phyloP scores from a whole-genome alignment of 441 rosid genomes.

The Pelargonium cotyledonis region DNA sequence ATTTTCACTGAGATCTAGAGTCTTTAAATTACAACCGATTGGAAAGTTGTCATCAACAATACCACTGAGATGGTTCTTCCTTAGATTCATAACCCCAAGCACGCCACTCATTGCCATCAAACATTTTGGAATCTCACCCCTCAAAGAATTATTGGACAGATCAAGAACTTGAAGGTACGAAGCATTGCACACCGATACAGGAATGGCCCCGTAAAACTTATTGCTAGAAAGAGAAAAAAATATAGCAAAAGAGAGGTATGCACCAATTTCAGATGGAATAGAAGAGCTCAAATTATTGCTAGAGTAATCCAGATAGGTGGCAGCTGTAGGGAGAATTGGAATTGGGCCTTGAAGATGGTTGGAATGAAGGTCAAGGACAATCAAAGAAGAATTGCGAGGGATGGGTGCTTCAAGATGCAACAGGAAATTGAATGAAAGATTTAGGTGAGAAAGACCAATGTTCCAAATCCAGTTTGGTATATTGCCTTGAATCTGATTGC shows the following conservation, averaged over 20 bases:
- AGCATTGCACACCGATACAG: constrained; percentile 19
- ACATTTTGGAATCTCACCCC: constrained; percentile 22
- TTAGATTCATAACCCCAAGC: constrained; percentile 21
- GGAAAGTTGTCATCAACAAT: constrained; percentile 11
- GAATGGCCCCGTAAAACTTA: constrained; percentile 22
- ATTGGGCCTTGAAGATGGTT: constrained; percentile 17
- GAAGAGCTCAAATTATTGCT: constrained; percentile 18
- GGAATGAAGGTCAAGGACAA: constrained; percentile 11
- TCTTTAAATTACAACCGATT: constrained; percentile 4
- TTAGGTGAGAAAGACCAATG: not conserved
- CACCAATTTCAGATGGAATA: constrained; percentile 21
- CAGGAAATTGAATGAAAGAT: not conserved
- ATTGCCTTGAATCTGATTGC: constrained; percentile 1
- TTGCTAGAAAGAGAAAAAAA: constrained; percentile 28
- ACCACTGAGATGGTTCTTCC: constrained; percentile 17
- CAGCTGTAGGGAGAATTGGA: not conserved
- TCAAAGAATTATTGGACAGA: constrained; percentile 22
- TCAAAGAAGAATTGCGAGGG: not conserved
- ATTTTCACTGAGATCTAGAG: constrained; percentile 26
- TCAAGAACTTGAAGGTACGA: constrained; percentile 24
- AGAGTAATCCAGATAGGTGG: constrained; percentile 14
- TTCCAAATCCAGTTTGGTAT: constrained; percentile 18
- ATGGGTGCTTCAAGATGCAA: not conserved
- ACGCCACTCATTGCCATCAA: not conserved
- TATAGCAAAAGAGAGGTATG: rapidly evolving